Base-by-base conservation (phyloP, 148 eudicot genomes). In the Rheum nobile region DNA sequence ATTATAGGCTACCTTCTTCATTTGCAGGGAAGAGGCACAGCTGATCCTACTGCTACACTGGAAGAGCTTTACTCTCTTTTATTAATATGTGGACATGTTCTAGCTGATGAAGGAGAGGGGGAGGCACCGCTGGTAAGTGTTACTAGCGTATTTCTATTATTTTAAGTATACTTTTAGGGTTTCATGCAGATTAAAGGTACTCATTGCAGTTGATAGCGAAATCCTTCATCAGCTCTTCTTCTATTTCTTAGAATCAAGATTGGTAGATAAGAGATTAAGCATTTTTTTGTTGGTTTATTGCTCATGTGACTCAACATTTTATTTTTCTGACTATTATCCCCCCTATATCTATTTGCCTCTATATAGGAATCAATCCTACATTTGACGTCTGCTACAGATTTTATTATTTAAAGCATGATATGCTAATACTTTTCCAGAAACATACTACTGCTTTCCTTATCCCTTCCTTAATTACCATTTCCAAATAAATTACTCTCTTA, bases 71-170 rank as follows among this genome's bases (percentile, higher is more conserved):
- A 90, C 82, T 92, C 99, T 46, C 91, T 92, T 34, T 78, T 96
- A 72, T 81, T 96, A 81, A 83, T 96, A 79, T 78, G 89, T 71
- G 99, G 99, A 76, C 99, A 96, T 72, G 91, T 96, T 81, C 88
- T 96, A 68, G 92, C 99, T 35, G 97, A 96, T 69, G 99, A 90
- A 77, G 97, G 96, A 82, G 94, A 85, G 81, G 99, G 99, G 69
- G 99, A 96, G 83, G 77, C 83, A 32, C 99, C 99, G n/a, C 57
- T 82, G 94, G 99, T 91, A 83, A 65, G 68, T 55, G 4, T 77
- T 50, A 38, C 46, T 31, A 3, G 63, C 43, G 21, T 38, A 29
- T 35, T 65, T 65, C 28, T 65, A 5, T 65, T 8, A 14, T 34
- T 31, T 31, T 5, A 4, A 0, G 5, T 28, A 14, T 14, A 16